These are phyloP conservation scores for Delphinella strobiligena DNA, from an alignment of 2,329 filamentous ascomycete species.

Conservation along the genomic window DNA sequence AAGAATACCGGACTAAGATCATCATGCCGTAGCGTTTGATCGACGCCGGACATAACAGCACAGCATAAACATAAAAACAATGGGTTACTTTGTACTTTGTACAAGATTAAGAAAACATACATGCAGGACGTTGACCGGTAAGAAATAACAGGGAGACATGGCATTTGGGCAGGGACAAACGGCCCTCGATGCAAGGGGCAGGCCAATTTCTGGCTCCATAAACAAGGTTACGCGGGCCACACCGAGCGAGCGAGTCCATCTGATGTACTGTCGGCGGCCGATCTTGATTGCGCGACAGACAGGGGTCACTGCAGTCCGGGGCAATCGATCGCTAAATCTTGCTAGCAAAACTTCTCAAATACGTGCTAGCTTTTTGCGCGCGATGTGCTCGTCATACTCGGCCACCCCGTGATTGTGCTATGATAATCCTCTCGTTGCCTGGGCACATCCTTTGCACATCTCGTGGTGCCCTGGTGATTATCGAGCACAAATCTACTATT, in stretches of 20 bases:
- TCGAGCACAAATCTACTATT: conserved; percentile 1
- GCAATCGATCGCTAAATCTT: background rate
- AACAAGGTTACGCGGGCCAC: background rate
- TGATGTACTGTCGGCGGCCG: background rate
- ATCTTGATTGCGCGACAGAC: background rate
- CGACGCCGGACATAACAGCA: conserved; percentile 2
- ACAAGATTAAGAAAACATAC: conserved; percentile 8
- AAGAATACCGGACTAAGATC: conserved; percentile 3
- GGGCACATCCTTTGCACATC: background rate
- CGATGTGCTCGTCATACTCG: background rate
- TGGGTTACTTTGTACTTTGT: conserved; percentile 1
- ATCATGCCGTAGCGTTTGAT: conserved; percentile 6
- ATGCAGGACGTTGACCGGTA: background rate
- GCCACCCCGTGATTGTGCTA: background rate
- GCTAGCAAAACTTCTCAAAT: too few species aligned
- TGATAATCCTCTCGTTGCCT: background rate
- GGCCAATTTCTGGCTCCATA: background rate
- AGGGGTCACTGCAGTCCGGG: background rate
- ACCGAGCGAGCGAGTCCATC: background rate
- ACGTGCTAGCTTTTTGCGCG: background rate
- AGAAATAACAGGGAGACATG: conserved; percentile 3
- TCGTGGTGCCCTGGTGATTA: background rate
- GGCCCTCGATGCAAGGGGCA: conserved; percentile 7
- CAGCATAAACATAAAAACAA: conserved; percentile 4
- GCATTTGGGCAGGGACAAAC: conserved; percentile 2